phyloP scores from a whole-genome alignment of 495 filamentous ascomycete species.

The Tuber calosporum region DNA sequence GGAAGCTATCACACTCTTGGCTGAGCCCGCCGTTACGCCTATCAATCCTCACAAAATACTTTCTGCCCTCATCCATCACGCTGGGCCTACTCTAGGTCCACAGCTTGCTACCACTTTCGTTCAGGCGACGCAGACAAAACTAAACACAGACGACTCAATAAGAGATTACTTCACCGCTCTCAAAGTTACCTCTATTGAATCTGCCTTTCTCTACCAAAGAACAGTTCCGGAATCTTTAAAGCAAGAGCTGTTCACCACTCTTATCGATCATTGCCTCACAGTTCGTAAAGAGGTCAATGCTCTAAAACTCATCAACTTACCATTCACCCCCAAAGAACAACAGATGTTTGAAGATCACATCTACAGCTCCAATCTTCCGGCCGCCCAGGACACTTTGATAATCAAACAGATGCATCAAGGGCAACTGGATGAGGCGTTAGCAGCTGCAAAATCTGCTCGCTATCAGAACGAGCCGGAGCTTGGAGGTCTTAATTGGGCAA shows the following conservation, averaged over 20 bases:
- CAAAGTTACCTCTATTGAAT: slow-evolving; percentile 21
- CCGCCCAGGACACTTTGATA: slow-evolving; percentile 39
- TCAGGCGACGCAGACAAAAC: slow-evolving; percentile 22
- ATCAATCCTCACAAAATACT: slow-evolving; percentile 35
- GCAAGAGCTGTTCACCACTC: slow-evolving; percentile 17
- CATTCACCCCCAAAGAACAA: slow-evolving; percentile 34
- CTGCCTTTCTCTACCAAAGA: slow-evolving; percentile 35
- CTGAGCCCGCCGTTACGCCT: slow-evolving; percentile 27
- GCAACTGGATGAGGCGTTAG: slow-evolving; percentile 25
- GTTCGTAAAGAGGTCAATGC: slow-evolving; percentile 31
- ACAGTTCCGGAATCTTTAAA: slow-evolving; percentile 27
- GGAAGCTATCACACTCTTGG: slow-evolving; percentile 21
- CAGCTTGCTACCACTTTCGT: slow-evolving; percentile 30
- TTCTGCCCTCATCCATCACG: slow-evolving; percentile 21
- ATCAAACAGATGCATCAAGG: slow-evolving; percentile 35
- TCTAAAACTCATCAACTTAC: slow-evolving; percentile 34
- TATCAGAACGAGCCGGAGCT: slow-evolving; percentile 31
- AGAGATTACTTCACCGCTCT: slow-evolving; percentile 30
- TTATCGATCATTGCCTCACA: slow-evolving; percentile 37
- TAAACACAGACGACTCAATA: slow-evolving; percentile 30
- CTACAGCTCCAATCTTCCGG: slow-evolving; percentile 11
- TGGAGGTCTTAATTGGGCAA: slow-evolving; percentile 36
- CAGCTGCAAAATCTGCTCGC: slow-evolving; percentile 17
- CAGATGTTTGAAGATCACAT: slow-evolving; percentile 27
- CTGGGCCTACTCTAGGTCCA: slow-evolving; percentile 20